Conservation (phyloP, 441 rosid genomes). For the Adansonia gregorii region DNA sequence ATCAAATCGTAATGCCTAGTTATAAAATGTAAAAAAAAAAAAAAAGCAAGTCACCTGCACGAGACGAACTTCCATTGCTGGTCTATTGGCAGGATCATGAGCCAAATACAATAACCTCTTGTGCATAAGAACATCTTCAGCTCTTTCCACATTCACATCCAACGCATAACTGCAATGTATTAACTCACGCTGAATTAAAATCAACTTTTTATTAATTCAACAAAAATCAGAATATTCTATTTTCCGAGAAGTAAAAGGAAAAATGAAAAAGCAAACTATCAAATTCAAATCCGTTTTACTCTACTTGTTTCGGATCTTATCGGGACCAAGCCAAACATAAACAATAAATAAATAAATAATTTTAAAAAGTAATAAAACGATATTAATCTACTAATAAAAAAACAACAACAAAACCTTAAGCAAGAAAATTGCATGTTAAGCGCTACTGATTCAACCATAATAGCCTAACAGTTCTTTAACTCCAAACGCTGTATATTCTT, state of each 20-base stretch:
- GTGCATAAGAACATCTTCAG: conserved; percentile 75
- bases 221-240: neutral
- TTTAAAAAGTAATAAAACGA: neutral
- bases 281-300: conserved; percentile 12
- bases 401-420: neutral
- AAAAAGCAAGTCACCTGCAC: conserved; percentile 47
- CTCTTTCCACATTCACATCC: conserved; percentile 75
- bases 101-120: conserved; percentile 58
- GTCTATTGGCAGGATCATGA: conserved; percentile 55
- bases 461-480: conserved; percentile 14
- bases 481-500: neutral
- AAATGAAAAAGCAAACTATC: neutral
- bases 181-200: neutral
- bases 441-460: neutral
- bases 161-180: conserved; percentile 58
- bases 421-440: neutral
- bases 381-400: neutral
- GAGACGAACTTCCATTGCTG: conserved; percentile 66
- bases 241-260: neutral
- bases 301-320: neutral
- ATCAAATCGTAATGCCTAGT: neutral
- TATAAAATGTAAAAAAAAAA: conserved; percentile 7
- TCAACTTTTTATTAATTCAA: neutral
- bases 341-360: neutral
- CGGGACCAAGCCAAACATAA: neutral